These are phyloP conservation scores for Gaertneriomyces sp. DNA, from an alignment of 192 early-diverging fungal genomes.

Conservation along the genomic window DNA sequence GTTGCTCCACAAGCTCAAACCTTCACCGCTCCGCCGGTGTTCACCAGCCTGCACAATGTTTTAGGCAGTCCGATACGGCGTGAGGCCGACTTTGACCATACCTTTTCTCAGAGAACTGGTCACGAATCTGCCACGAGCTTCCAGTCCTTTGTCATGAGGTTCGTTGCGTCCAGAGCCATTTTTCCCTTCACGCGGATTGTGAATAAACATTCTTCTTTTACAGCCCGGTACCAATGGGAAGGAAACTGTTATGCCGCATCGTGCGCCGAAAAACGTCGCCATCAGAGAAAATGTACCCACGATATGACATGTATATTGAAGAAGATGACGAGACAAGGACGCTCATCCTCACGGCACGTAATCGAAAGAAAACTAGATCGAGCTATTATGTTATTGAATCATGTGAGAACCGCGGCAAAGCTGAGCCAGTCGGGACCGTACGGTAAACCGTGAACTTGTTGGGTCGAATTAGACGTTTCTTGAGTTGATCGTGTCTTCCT, in stretches of 20 bases:
- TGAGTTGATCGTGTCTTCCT: background rate
- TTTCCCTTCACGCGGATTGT: background rate
- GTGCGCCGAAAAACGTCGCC: constrained; percentile 55
- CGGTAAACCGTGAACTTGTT: constrained; percentile 15
- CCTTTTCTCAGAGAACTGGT: background rate
- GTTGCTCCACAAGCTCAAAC: background rate
- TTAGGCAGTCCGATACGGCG: background rate
- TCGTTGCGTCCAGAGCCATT: background rate
- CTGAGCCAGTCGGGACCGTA: background rate
- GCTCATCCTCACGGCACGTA: constrained; percentile 66
- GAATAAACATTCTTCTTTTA: background rate
- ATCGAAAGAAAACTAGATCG: constrained; percentile 61
- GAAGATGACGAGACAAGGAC: constrained; percentile 43
- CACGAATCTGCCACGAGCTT: background rate
- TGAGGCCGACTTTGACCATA: constrained; percentile 25
- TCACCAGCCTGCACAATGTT: background rate
- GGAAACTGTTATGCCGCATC: constrained; percentile 67
- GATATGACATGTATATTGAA: constrained; percentile 69
- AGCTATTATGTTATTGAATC: constrained; percentile 59
- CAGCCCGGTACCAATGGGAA: constrained; percentile 67
- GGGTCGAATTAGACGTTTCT: background rate
- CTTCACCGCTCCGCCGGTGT: background rate
- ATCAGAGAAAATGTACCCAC: constrained; percentile 60
- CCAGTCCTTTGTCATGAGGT: constrained; percentile 26
- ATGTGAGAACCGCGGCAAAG: too few relatives aligned